These are phyloP conservation scores for Amaranthus hypochondriacus DNA, from an alignment of 148 eudicot species.

Conservation along the genomic window DNA sequence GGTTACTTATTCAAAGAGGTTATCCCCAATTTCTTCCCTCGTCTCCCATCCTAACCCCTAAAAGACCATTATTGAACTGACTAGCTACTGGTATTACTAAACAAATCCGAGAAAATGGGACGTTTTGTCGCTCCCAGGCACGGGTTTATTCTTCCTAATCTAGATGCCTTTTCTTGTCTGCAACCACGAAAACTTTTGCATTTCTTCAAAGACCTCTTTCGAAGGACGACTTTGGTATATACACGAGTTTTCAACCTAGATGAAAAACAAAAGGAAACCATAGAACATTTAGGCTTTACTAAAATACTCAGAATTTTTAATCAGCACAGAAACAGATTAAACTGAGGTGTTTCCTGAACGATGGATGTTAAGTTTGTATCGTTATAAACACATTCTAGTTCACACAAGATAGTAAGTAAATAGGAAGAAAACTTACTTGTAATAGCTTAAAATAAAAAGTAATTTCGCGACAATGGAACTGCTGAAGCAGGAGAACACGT, in stretches of 20 bases:
- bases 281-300: not conserved
- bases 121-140: not conserved
- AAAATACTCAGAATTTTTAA: not conserved
- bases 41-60: not conserved
- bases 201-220: slow-evolving; percentile 4
- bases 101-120: not conserved
- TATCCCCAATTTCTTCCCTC: not conserved
- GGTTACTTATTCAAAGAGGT: not conserved
- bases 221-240: not conserved
- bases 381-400: not conserved
- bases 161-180: not conserved
- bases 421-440: slow-evolving; percentile 13
- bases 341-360: not conserved
- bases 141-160: not conserved
- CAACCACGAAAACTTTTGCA: not conserved
- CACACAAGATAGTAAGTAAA: not conserved
- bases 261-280: not conserved
- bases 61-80: not conserved
- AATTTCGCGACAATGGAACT: slow-evolving; percentile 78
- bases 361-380: not conserved
- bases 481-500: slow-evolving; percentile 69
- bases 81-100: not conserved
- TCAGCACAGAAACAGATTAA: not conserved
- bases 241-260: not conserved
- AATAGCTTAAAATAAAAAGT: slow-evolving; percentile 65